phyloP scores from a whole-genome alignment of 2,329 filamentous ascomycete species.

The Pezicula rhizophila region DNA sequence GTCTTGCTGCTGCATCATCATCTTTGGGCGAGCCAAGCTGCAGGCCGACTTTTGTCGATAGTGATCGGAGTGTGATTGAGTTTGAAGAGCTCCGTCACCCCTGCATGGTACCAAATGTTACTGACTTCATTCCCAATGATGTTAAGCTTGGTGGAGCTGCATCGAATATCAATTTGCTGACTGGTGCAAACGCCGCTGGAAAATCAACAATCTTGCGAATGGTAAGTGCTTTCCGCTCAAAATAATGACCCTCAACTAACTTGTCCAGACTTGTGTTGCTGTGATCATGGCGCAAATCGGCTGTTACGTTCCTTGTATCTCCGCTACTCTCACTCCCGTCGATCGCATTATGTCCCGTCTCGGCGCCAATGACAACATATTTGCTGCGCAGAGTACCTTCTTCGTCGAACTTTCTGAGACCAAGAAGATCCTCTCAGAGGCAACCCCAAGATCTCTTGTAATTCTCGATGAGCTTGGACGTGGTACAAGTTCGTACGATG shows the following conservation, averaged over 20 bases:
- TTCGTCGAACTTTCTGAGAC: conserved; percentile 97
- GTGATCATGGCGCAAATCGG: conserved; percentile 98
- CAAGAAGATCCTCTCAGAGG: conserved; percentile 94
- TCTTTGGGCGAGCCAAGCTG: conserved; percentile 82
- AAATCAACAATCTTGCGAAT: conserved; percentile 96
- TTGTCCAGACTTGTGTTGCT: conserved; percentile 72
- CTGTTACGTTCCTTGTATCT: conserved; percentile 80
- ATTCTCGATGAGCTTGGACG: conserved; percentile 95
- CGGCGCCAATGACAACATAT: conserved; percentile 97
- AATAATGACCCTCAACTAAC: conserved; percentile 10
- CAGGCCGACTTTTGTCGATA: conserved; percentile 79
- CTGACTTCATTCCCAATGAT: conserved; percentile 95
- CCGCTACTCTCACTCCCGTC: conserved; percentile 78
- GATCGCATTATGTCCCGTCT: conserved; percentile 98
- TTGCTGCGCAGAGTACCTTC: conserved; percentile 95
- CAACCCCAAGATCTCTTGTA: conserved; percentile 86
- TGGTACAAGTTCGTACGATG: conserved; percentile 92
- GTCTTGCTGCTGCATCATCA: conserved; percentile 80
- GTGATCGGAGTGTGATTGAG: conserved; percentile 80
- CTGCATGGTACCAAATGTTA: conserved; percentile 83
- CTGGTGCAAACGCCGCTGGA: conserved; percentile 92
- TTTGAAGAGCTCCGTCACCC: conserved; percentile 91
- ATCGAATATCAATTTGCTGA: conserved; percentile 84
- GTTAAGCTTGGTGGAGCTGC: conserved; percentile 75
- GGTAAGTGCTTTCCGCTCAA: conserved; percentile 45